Base-by-base conservation (phyloP, 768 basidiomycete species). In the Trametes sanguinea region DNA sequence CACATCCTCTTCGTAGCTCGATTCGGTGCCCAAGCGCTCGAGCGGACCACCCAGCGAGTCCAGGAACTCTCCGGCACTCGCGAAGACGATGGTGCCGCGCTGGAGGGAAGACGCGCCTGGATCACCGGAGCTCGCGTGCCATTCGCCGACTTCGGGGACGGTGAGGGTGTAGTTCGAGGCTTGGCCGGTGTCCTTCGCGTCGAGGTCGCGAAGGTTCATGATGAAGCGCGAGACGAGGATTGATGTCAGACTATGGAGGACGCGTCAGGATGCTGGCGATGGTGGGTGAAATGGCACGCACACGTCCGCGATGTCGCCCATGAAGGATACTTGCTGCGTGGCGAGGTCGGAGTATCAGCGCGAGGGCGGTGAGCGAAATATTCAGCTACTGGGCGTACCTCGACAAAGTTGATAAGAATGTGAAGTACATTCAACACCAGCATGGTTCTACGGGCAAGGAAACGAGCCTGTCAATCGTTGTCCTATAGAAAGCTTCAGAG, bases 391-490 rank as follows among this genome's bases (percentile, higher is more conserved):
- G 22, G 9, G 35, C 43, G 7, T 6, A 55, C 54, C 30, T 17
- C 43, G 27, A 57, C 37, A 37, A 27, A 48, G 35, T 48, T 57
- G 35, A 57, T 57, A 22, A 57, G 6, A 27, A 60, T 53, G 33
- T 60, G 59, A 3, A 60, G 51, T 5, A 53, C 33, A 6, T 60
- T 60, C 22, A 60, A 44, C 11, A 60, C 27, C 14, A 53, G 43
- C 59, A 60, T 52, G 17, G 52, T 53, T 0, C 59, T 53, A 6
- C 13, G 1, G 1, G 43, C 40, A 1, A n/a, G 6, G 10, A 2
- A 17, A n/a, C 4, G 5, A 2, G 10, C n/a, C 22, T 22, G 22
- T 22, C 22, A 22, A 22, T 22, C 22, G 22, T 22, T 22, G 22
- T 22, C 22, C 22, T 22, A 22, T 22, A 22, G 22, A 22, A 22